Evolutionary conservation across 805 yeast genomes (phyloP).

Genomic region (Pichia manshurica): DNA sequence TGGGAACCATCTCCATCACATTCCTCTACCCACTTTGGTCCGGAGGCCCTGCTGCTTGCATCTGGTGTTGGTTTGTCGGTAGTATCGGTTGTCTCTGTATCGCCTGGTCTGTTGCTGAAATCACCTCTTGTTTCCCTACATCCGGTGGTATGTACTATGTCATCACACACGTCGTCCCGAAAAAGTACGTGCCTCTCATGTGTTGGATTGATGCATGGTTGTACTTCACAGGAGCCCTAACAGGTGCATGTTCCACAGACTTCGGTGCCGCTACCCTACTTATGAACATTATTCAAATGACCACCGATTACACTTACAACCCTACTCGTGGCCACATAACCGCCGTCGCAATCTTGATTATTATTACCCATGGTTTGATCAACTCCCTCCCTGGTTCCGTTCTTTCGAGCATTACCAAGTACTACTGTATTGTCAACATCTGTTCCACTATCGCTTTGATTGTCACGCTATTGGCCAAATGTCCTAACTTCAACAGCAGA

Average conservation of each 20-base stretch:
- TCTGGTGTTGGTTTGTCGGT: slow-evolving; percentile 60
- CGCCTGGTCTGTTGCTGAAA: slow-evolving; percentile 46
- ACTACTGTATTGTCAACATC: slow-evolving; percentile 46
- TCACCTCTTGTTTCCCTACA: slow-evolving; percentile 48
- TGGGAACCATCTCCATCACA: slow-evolving; percentile 58
- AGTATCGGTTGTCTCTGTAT: slow-evolving; percentile 48
- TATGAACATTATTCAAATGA: slow-evolving; percentile 40
- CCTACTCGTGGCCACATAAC: slow-evolving; percentile 41
- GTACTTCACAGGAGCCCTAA: slow-evolving; percentile 42
- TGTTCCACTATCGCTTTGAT: slow-evolving; percentile 45
- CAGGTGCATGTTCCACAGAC: slow-evolving; percentile 48
- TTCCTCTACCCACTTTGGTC: slow-evolving; percentile 40
- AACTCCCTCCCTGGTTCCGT: slow-evolving; percentile 49
- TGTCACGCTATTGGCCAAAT: slow-evolving; percentile 48
- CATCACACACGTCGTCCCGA: slow-evolving; percentile 44
- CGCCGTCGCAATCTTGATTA: slow-evolving; percentile 46
- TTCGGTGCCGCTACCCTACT: slow-evolving; percentile 48
- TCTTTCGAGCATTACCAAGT: slow-evolving; percentile 45
- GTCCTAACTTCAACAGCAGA: slow-evolving; percentile 41
- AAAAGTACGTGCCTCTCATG: slow-evolving; percentile 42
- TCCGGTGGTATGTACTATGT: slow-evolving; percentile 48
- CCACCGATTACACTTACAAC: slow-evolving; percentile 31
- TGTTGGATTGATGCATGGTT: slow-evolving; percentile 54
- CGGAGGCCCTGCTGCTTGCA: slow-evolving; percentile 59
- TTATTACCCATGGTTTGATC: slow-evolving; percentile 42